Percentiles rank a stretch among this genome's conserved stretches.
These are phyloP conservation scores for Dichomitus squalens DNA, from an alignment of 1,284 basidiomycete species.

Conservation along the genomic window DNA sequence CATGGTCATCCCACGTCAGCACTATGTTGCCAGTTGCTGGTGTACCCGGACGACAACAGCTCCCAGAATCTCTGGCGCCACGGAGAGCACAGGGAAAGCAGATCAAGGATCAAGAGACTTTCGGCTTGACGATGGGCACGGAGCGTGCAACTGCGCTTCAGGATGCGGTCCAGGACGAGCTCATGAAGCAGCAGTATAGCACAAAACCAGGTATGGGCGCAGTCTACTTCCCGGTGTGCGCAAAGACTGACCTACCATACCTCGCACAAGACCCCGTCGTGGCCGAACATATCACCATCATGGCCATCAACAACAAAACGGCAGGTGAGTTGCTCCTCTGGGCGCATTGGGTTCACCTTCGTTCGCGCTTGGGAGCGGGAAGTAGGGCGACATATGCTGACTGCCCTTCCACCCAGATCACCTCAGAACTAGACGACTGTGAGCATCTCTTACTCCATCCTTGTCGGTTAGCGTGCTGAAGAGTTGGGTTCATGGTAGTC, in stretches of 20 bases:
- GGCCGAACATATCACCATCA: slow-evolving; percentile 90
- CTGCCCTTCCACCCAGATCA: slow-evolving; percentile 69
- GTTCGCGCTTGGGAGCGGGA: slow-evolving; percentile 4
- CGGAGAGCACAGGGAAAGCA: too few species aligned
- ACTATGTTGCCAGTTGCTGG: too few species aligned
- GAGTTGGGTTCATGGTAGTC: slow-evolving; percentile 43
- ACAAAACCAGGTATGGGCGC: slow-evolving; percentile 63
- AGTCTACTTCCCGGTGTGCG: too few species aligned
- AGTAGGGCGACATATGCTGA: slow-evolving; percentile 14
- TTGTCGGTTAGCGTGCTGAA: slow-evolving; percentile 12
- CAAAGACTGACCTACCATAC: too few species aligned
- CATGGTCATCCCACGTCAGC: too few species aligned
- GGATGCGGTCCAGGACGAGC: slow-evolving; percentile 83
- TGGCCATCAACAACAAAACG: slow-evolving; percentile 90
- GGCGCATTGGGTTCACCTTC: slow-evolving; percentile 46
- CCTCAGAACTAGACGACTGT: slow-evolving; percentile 80
- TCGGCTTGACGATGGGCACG: slow-evolving; percentile 77
- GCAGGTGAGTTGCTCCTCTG: slow-evolving; percentile 61
- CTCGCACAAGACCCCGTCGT: slow-evolving; percentile 68
- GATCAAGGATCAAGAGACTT: too few species aligned
- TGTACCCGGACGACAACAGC: too few species aligned
- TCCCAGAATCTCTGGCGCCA: too few species aligned
- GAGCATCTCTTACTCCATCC: slow-evolving; percentile 35
- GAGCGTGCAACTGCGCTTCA: slow-evolving; percentile 75
- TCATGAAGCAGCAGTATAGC: slow-evolving; percentile 75